These are phyloP conservation scores for Acarospora socialis DNA, from an alignment of 2,329 filamentous ascomycete species.

Conservation along the genomic window DNA sequence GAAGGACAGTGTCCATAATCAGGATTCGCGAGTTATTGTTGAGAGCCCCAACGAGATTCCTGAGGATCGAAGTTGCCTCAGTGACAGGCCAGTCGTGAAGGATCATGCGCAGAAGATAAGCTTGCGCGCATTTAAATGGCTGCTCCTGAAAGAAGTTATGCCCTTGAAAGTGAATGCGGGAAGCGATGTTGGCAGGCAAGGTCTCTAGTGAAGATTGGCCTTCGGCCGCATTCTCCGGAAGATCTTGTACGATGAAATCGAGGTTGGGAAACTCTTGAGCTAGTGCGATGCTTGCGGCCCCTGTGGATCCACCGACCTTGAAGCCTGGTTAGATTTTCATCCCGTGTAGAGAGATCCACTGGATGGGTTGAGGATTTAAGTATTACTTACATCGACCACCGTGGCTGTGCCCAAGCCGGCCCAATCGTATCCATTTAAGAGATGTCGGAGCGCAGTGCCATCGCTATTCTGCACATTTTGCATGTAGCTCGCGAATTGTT, in stretches of 20 bases:
- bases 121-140: slow-evolving; percentile 15
- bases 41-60: slow-evolving; percentile 20
- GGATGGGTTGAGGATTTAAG: slow-evolving; percentile 1
- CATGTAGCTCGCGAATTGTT: slow-evolving; percentile 43
- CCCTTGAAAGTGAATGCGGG: slow-evolving; percentile 15
- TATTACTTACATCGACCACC: slow-evolving; percentile 36
- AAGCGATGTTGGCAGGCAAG: no score
- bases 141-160: slow-evolving; percentile 24
- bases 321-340: neutral
- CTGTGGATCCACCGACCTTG: slow-evolving; percentile 39
- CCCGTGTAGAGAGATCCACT: neutral
- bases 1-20: slow-evolving; percentile 23
- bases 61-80: slow-evolving; percentile 23
- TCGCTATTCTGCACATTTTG: slow-evolving; percentile 39
- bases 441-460: slow-evolving; percentile 40
- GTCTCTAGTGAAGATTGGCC: slow-evolving; percentile 8
- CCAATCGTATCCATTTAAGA: slow-evolving; percentile 43
- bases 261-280: slow-evolving; percentile 37
- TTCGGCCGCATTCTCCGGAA: slow-evolving; percentile 25
- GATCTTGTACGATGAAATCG: slow-evolving; percentile 40
- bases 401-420: slow-evolving; percentile 31
- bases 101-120: slow-evolving; percentile 24
- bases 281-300: slow-evolving; percentile 42
- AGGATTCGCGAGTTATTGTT: slow-evolving; percentile 15
- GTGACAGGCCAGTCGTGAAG: slow-evolving; percentile 27